A percentile compares a stretch with the other conserved stretches of the same genome.
These are phyloP conservation scores for Heritiera fomes DNA, from an alignment of 345 rosid species.

Conservation along the genomic window DNA sequence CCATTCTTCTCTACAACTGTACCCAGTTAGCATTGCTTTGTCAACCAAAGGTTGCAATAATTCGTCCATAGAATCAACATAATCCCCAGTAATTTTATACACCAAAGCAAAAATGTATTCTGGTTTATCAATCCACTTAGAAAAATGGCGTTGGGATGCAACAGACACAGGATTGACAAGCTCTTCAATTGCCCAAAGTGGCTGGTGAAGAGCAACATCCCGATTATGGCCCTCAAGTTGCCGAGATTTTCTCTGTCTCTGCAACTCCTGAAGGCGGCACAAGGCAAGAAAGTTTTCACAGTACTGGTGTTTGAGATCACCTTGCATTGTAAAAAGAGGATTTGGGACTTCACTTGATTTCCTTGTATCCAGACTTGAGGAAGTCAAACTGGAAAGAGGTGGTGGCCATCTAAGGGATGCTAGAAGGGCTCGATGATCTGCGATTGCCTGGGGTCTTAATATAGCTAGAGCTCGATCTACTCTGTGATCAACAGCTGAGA, in stretches of 20 bases:
- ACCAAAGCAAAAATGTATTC: slow-evolving; percentile 88
- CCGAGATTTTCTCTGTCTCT: slow-evolving; percentile 75
- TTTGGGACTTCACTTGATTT: slow-evolving; percentile 52
- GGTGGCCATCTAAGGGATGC: slow-evolving; percentile 95
- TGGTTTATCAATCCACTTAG: slow-evolving; percentile 76
- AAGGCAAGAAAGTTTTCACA: slow-evolving; percentile 81
- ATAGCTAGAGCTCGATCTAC: slow-evolving; percentile 89
- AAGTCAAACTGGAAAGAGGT: slow-evolving; percentile 61
- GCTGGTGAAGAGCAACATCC: slow-evolving; percentile 69
- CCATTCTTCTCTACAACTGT: slow-evolving; percentile 98
- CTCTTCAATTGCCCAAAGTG: slow-evolving; percentile 98
- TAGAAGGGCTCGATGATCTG: slow-evolving; percentile 80
- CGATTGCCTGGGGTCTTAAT: slow-evolving; percentile 88
- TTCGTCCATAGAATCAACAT: slow-evolving; percentile 87
- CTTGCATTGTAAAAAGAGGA: slow-evolving; percentile 83
- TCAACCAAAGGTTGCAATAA: slow-evolving; percentile 93
- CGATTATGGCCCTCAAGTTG: slow-evolving; percentile 71
- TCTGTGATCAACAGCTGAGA: slow-evolving; percentile 87
- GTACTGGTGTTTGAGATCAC: slow-evolving; percentile 53
- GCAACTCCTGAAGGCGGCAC: slow-evolving; percentile 80
- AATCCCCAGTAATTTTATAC: slow-evolving; percentile 83
- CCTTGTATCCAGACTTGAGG: slow-evolving; percentile 44
- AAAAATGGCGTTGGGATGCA: slow-evolving; percentile 72
- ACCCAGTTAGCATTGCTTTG: slow-evolving; percentile 79
- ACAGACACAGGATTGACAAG: slow-evolving; percentile 81